A percentile compares a stretch with the other conserved stretches of the same genome.
phyloP scores from a whole-genome alignment of 176 grass and related monocot genomes.

The Typha latifolia region DNA sequence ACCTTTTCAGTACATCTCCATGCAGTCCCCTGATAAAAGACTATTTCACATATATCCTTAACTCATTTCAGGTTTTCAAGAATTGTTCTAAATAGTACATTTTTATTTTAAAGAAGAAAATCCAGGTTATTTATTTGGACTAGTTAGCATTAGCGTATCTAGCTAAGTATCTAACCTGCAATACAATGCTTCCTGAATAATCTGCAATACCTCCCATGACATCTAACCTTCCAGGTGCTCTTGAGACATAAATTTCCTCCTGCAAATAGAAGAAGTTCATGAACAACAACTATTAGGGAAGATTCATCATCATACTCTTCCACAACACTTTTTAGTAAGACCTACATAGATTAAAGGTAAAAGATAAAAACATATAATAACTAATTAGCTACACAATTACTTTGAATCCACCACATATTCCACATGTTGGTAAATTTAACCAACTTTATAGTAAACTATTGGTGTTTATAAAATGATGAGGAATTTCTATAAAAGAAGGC shows the following conservation, averaged over 20 bases:
- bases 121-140: background rate
- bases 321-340: too few relatives aligned
- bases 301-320: too few relatives aligned
- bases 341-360: too few relatives aligned
- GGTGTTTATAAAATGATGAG: too few relatives aligned
- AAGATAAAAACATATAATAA: too few relatives aligned
- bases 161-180: slow-evolving; percentile 43
- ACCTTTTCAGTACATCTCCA: background rate
- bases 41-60: background rate
- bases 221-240: slow-evolving; percentile 89
- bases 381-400: too few relatives aligned
- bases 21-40: background rate
- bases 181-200: slow-evolving; percentile 93
- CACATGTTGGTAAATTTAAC: too few relatives aligned
- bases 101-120: background rate
- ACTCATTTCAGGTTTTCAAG: background rate
- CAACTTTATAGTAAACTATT: too few relatives aligned
- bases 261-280: slow-evolving; percentile 18
- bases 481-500: too few relatives aligned
- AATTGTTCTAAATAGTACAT: background rate
- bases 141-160: background rate
- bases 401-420: too few relatives aligned
- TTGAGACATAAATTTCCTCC: slow-evolving; percentile 93
- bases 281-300: background rate
- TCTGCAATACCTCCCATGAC: slow-evolving; percentile 96